A percentile compares a stretch with the other conserved stretches of the same genome.
phyloP scores from a whole-genome alignment of 202 grass and related monocot genomes.

The Panicum hallii region DNA sequence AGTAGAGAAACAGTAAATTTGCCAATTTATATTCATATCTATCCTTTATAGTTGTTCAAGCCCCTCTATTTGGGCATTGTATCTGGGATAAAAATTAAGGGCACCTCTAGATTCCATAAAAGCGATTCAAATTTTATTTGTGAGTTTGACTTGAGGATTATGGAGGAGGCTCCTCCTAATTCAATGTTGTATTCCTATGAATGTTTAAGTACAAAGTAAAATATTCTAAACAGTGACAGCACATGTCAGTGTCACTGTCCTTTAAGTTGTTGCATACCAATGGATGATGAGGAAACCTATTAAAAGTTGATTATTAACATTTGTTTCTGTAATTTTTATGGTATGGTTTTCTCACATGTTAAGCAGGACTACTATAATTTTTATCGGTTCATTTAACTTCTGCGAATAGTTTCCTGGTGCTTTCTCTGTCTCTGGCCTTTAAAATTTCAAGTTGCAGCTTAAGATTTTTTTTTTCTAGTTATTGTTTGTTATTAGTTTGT shows the following conservation, averaged over 20 bases:
- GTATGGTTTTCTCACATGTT: background rate
- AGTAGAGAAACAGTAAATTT: background rate
- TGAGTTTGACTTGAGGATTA: constrained; percentile 9
- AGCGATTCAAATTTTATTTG: background rate
- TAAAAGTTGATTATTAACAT: background rate
- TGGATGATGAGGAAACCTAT: background rate
- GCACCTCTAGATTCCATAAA: background rate
- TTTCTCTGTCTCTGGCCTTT: background rate
- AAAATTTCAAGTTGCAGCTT: background rate
- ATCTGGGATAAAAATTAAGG: background rate
- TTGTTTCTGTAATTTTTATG: background rate
- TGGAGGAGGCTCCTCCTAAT: background rate
- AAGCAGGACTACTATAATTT: background rate
- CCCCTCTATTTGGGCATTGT: constrained; percentile 17
- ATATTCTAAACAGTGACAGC: background rate
- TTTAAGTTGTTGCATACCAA: background rate
- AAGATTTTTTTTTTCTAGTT: background rate
- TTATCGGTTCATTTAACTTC: background rate
- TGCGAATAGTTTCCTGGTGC: background rate
- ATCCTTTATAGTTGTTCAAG: background rate
- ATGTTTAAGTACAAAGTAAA: background rate
- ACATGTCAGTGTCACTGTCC: background rate
- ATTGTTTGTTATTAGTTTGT: background rate
- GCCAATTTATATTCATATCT: background rate
- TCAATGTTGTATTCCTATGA: background rate